A percentile compares a stretch with the other conserved stretches of the same genome.
Conservation (phyloP, 1,284 basidiomycete genomes). For the Tausonia pullulans region DNA sequence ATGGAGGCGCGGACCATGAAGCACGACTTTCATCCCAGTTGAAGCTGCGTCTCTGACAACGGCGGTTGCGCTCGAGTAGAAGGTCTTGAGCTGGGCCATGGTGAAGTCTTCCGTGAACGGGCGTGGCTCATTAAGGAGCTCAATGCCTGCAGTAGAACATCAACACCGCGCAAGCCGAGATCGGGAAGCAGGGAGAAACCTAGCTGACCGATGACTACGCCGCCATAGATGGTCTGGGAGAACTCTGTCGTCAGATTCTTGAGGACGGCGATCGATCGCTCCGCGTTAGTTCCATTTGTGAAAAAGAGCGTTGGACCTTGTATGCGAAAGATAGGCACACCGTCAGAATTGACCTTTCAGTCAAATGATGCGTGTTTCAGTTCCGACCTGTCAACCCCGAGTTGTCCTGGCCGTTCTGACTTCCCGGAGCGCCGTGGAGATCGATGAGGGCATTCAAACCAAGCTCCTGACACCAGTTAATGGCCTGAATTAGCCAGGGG, state of each 20-base stretch:
- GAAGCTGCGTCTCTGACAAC: slow-evolving; percentile 8
- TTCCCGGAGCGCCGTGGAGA: slow-evolving; percentile 9
- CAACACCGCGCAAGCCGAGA: background rate
- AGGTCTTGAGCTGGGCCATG: slow-evolving; percentile 23
- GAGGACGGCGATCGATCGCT: slow-evolving; percentile 14
- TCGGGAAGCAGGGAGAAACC: background rate
- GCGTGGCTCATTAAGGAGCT: slow-evolving; percentile 17
- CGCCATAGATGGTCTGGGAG: slow-evolving; percentile 1
- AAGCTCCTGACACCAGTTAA: slow-evolving; percentile 5
- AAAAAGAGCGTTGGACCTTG: slow-evolving; percentile 16
- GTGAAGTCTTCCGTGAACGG: slow-evolving; percentile 18
- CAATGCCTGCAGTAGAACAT: slow-evolving; percentile 14
- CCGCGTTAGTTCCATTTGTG: slow-evolving; percentile 24
- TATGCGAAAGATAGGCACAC: too few relatives aligned
- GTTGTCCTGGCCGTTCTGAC: slow-evolving; percentile 16
- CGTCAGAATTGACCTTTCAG: background rate
- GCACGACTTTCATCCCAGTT: slow-evolving; percentile 19
- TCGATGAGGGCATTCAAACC: slow-evolving; percentile 6
- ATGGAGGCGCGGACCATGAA: slow-evolving; percentile 21
- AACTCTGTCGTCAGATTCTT: slow-evolving; percentile 15
- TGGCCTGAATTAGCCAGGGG: slow-evolving; percentile 16
- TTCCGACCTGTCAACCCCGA: background rate
- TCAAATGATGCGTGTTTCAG: background rate
- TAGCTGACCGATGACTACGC: slow-evolving; percentile 19
- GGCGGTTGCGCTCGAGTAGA: slow-evolving; percentile 19